A percentile compares a stretch with the other conserved stretches of the same genome.
Evolutionary conservation across 2,329 filamentous ascomycete genomes (phyloP).

Genomic region (Neocucurbitaria cava): DNA sequence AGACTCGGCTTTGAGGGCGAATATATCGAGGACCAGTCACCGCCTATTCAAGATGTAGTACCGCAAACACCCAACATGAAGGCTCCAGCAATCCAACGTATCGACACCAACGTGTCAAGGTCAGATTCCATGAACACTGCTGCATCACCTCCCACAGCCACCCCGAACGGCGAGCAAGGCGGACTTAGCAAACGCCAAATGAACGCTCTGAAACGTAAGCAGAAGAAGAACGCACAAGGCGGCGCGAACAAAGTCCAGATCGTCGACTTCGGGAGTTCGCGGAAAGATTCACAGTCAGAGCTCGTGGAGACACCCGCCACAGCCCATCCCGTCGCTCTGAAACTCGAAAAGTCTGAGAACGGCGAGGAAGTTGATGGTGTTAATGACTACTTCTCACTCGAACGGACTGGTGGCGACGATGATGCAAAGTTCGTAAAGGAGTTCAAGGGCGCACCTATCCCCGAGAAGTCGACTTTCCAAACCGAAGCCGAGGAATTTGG

Average conservation of each 20-base stretch:
- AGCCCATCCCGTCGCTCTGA: slow-evolving; percentile 58
- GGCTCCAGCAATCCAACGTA: slow-evolving; percentile 51
- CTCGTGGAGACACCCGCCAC: slow-evolving; percentile 60
- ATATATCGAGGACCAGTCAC: slow-evolving; percentile 84
- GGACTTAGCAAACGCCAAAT: slow-evolving; percentile 86
- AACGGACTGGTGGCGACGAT: slow-evolving; percentile 81
- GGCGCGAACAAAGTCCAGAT: slow-evolving; percentile 89
- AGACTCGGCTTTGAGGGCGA: slow-evolving; percentile 86
- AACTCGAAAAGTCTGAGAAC: slow-evolving; percentile 67
- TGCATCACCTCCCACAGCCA: slow-evolving; percentile 54
- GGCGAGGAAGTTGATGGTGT: slow-evolving; percentile 57
- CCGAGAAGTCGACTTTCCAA: slow-evolving; percentile 87
- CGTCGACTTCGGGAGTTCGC: slow-evolving; percentile 76
- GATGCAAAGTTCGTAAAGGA: slow-evolving; percentile 92
- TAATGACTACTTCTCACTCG: slow-evolving; percentile 88
- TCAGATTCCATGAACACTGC: slow-evolving; percentile 54
- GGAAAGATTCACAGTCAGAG: slow-evolving; percentile 66
- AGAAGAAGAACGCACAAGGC: slow-evolving; percentile 87
- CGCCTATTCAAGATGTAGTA: slow-evolving; percentile 66
- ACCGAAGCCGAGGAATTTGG: slow-evolving; percentile 78
- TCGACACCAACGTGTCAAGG: slow-evolving; percentile 59
- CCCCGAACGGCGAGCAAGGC: slow-evolving; percentile 50
- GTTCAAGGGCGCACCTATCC: slow-evolving; percentile 83
- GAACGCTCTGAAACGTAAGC: slow-evolving; percentile 92
- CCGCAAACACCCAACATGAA: slow-evolving; percentile 47